These are phyloP conservation scores for Cercospora sojina DNA, from an alignment of 2,329 filamentous ascomycete genomes.

Conservation along the genomic window DNA sequence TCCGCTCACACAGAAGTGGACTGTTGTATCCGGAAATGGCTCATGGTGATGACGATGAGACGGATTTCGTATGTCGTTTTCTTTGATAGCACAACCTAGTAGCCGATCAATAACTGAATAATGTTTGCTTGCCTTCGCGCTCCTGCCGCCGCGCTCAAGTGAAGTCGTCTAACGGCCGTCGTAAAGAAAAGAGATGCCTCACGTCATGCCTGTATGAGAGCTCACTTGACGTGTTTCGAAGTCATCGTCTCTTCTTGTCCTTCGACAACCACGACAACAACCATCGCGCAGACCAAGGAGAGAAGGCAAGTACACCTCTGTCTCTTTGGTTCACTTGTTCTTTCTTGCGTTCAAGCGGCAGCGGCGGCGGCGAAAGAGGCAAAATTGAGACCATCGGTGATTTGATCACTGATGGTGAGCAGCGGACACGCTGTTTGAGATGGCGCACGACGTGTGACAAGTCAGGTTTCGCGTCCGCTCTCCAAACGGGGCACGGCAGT, in stretches of 20 bases:
- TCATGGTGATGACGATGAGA: neutral
- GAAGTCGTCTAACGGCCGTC: neutral
- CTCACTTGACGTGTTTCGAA: neutral
- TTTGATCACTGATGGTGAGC: slow-evolving; percentile 4
- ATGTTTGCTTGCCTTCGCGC: neutral
- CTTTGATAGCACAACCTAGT: neutral
- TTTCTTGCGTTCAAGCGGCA: neutral
- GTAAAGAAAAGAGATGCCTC: neutral
- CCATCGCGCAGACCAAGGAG: neutral
- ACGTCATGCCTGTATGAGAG: neutral
- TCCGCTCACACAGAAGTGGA: neutral
- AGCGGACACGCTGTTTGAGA: slow-evolving; percentile 8
- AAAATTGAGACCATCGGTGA: neutral
- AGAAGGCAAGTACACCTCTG: neutral
- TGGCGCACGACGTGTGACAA: neutral
- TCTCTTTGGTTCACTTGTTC: neutral
- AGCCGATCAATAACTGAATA: neutral
- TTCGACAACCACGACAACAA: slow-evolving; percentile 4
- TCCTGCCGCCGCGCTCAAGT: neutral
- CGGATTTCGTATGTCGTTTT: neutral
- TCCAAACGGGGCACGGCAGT: neutral
- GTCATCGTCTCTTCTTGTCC: neutral
- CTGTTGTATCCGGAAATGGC: neutral
- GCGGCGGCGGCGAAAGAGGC: neutral
- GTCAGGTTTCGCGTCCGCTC: neutral